Conservation (phyloP, 1,284 basidiomycete species). For the Trichosporon faecale region DNA sequence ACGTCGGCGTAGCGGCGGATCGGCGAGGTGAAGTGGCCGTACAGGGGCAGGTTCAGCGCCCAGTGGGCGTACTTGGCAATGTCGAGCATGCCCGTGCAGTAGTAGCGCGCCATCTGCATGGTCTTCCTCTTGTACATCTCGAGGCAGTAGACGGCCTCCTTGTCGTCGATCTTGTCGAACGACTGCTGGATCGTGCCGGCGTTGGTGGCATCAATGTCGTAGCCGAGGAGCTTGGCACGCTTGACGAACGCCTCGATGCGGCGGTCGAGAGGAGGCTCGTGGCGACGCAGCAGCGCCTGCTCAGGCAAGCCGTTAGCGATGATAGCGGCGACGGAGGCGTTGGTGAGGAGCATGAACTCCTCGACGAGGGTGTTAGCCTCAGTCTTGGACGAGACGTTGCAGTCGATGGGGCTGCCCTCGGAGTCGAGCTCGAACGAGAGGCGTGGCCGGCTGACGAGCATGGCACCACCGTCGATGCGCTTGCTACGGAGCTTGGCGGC, state of each 20-base stretch:
- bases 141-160: slow-evolving; percentile 68
- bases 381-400: slow-evolving; percentile 61
- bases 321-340: slow-evolving; percentile 84
- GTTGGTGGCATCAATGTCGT: slow-evolving; percentile 74
- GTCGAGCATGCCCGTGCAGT: slow-evolving; percentile 98
- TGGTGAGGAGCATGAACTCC: slow-evolving; percentile 94
- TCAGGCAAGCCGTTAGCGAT: slow-evolving; percentile 92
- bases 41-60: slow-evolving; percentile 83
- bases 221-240: slow-evolving; percentile 77
- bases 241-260: slow-evolving; percentile 66
- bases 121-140: slow-evolving; percentile 82
- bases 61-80: slow-evolving; percentile 97
- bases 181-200: slow-evolving; percentile 80
- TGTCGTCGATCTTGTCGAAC: slow-evolving; percentile 69
- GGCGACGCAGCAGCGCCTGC: slow-evolving; percentile 87
- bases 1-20: slow-evolving; percentile 86
- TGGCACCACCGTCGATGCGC: slow-evolving; percentile 76
- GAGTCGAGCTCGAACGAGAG: slow-evolving; percentile 80
- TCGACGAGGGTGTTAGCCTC: slow-evolving; percentile 82
- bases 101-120: slow-evolving; percentile 88
- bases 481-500: slow-evolving; percentile 70
- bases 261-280: slow-evolving; percentile 87
- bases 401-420: slow-evolving; percentile 77
- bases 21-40: slow-evolving; percentile 96
- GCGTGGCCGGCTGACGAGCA: slow-evolving; percentile 68